Conservation (phyloP, 148 eudicot genomes). For the Diospyros lotus region DNA sequence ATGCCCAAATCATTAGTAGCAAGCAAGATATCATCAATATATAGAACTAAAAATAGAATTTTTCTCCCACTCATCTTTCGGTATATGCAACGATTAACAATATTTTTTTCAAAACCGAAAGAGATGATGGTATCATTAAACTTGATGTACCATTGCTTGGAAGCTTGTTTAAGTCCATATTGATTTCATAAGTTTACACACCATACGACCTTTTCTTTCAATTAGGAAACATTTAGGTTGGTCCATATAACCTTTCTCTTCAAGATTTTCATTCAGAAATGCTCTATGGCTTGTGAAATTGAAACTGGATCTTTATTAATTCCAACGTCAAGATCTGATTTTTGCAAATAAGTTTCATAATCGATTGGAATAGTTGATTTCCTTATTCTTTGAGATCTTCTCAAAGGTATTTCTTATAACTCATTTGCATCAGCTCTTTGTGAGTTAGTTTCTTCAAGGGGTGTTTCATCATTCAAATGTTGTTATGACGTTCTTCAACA, state of each 20-base stretch:
- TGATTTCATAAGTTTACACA: constrained; percentile 1
- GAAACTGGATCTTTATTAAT: not conserved
- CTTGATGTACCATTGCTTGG: not conserved
- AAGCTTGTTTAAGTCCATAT: too few species aligned
- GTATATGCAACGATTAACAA: not conserved
- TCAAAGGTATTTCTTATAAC: not conserved
- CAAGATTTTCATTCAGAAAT: not conserved
- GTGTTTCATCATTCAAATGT: too few species aligned
- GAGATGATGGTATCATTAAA: not conserved
- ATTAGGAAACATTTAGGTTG: too few species aligned
- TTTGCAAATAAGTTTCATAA: not conserved
- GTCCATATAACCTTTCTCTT: too few species aligned
- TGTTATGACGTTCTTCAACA: too few species aligned
- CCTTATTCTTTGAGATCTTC: too few species aligned
- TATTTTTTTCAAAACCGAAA: not conserved
- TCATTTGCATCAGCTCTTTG: not conserved
- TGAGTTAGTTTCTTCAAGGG: not conserved
- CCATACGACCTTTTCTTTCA: not conserved
- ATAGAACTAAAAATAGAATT: too few species aligned
- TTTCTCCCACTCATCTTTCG: not conserved
- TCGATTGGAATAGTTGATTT: too few species aligned
- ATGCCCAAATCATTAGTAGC: too few species aligned
- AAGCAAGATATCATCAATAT: too few species aligned
- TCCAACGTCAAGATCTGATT: not conserved
- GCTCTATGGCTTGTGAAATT: not conserved